Base-by-base conservation (phyloP, 768 basidiomycete species). In the Mycena crocata region DNA sequence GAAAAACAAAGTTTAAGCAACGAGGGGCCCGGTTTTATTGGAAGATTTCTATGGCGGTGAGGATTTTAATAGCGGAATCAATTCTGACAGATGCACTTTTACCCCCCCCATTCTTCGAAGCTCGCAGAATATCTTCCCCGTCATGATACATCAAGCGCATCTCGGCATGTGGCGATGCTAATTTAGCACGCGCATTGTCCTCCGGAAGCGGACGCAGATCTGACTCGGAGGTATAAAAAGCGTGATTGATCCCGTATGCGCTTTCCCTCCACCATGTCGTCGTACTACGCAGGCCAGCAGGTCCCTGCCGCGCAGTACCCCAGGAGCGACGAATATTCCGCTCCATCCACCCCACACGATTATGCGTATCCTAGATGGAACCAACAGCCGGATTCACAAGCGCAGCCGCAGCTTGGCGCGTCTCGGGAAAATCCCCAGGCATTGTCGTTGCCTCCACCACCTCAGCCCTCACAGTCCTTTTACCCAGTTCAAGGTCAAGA, bases 261-360 rank as follows among this genome's bases (percentile, higher is more conserved):
- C 66, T 72, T 70, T 72, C 74, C 78, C 72, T 73, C 73, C 74
- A 67, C 68, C 70, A 70, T 74, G 76, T 86, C 86, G 85, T 85
- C 86, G 74, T 86, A 82, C 78, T 81, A 82, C 67, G 82, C 77
- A 71, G 74, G 74, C 67, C 82, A 83, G 69, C 64, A 62, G 13
- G 66, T 46, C 50, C 64, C 57, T 14, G 60, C 48, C 39, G 52
- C 28, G 32, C 68, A 69, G 42, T 83, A 81, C 77, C 74, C 79
- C 71, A 75, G n/a, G n/a, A n/a, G 74, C 66, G 78, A 77, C 72
- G 85, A 85, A 75, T 79, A 81, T 75, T 84, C 86, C 28, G 80
- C 79, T 70, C 82, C 87, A 46, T 75, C 85, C 31, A 86, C 86
- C 15, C 85, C 87, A 13, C 80, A 79, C 72, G 78, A 75, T 49